Evolutionary conservation across 2,329 filamentous ascomycete species (phyloP).

Genomic region (Pseudogymnoascus sp.): DNA sequence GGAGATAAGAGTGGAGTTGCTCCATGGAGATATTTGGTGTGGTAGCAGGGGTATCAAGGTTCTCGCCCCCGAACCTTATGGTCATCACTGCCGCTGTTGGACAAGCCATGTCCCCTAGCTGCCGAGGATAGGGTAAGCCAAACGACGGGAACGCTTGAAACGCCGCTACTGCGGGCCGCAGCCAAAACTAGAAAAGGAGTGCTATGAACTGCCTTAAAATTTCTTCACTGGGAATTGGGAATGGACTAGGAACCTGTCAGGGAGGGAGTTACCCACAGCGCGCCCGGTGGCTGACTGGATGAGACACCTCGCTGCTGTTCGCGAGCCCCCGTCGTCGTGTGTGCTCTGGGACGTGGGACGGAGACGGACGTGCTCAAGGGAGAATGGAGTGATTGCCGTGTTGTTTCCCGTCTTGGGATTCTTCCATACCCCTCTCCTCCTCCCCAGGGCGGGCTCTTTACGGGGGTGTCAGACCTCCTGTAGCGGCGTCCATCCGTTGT

Average conservation of each 20-base stretch:
- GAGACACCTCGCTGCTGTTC: neutral
- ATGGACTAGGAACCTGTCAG: neutral
- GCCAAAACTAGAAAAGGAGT: neutral
- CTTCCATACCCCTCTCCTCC: neutral
- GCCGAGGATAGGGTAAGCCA: neutral
- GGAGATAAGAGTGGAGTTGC: neutral
- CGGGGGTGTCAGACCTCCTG: neutral
- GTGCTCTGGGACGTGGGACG: neutral
- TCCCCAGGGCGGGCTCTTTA: neutral
- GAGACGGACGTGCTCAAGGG: neutral
- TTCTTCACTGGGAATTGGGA: neutral
- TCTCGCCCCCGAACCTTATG: conserved; percentile 6
- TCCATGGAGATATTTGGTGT: neutral
- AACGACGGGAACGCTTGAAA: neutral
- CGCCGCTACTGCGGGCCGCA: neutral
- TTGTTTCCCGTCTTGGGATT: neutral
- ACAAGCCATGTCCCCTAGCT: neutral
- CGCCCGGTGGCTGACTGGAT: neutral
- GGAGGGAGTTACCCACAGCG: neutral
- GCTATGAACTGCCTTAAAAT: neutral
- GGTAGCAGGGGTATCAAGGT: neutral
- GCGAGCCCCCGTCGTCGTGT: neutral
- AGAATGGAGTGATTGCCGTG: neutral
- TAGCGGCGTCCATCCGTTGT: neutral
- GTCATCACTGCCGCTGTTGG: neutral